phyloP scores from a whole-genome alignment of 2,329 filamentous ascomycete genomes.

The Venturia effusa region DNA sequence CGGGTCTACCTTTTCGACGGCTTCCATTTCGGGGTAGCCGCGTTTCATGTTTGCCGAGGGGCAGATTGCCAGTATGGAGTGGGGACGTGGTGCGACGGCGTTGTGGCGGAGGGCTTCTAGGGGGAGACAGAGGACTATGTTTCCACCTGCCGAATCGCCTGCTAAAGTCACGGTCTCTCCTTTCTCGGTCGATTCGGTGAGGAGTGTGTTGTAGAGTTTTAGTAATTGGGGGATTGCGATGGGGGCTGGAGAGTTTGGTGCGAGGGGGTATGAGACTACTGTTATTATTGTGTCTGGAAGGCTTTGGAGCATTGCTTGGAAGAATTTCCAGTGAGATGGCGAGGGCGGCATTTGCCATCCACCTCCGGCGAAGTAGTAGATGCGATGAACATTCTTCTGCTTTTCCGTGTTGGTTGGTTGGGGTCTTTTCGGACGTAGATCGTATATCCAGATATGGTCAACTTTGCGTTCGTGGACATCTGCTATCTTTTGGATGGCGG shows the following conservation, averaged over 20 bases:
- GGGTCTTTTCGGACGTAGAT: conserved; percentile 22
- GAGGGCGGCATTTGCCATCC: conserved; percentile 44
- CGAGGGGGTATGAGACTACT: conserved; percentile 43
- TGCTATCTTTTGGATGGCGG: conserved; percentile 23
- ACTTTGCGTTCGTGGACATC: conserved; percentile 30
- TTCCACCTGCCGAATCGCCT: conserved; percentile 47
- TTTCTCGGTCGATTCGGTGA: conserved; percentile 27
- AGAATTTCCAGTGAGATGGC: conserved; percentile 42
- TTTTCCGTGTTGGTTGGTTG: conserved; percentile 11
- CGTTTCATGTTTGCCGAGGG: conserved; percentile 40
- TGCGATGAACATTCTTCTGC: conserved; percentile 19
- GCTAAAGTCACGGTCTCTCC: conserved; percentile 37
- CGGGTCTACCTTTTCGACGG: conserved; percentile 33
- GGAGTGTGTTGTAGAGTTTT: conserved; percentile 31
- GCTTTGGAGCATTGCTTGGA: conserved; percentile 33
- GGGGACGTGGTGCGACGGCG: conserved; percentile 11
- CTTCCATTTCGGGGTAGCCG: conserved; percentile 33
- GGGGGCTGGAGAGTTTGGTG: conserved; percentile 41
- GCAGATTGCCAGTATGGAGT: conserved; percentile 34
- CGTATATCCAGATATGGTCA: conserved; percentile 36
- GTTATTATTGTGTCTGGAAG: conserved; percentile 23
- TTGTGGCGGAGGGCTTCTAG: conserved; percentile 28
- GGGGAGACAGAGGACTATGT: conserved; percentile 35
- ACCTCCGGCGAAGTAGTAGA: conserved; percentile 48
- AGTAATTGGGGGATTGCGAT: conserved; percentile 37